Evolutionary conservation across 352 stramenopile species (phyloP).

Genomic region (Halophytophthora polymorphica): DNA sequence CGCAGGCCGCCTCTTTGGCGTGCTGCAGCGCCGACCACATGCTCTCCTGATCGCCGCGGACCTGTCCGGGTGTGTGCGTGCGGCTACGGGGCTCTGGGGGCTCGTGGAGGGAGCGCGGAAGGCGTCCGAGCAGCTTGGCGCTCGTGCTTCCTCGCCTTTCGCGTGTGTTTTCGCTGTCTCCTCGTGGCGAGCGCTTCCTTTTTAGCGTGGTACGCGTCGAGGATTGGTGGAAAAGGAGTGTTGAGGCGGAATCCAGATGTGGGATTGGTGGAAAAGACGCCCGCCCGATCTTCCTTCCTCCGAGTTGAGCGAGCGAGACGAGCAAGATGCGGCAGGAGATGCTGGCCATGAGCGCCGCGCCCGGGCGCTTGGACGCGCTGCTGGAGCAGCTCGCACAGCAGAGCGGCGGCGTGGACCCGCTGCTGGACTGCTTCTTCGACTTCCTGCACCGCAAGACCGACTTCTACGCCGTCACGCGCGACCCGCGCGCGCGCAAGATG

Average conservation of each 20-base stretch:
- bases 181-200: too few relatives aligned
- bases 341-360: conserved; percentile 25
- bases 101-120: too few relatives aligned
- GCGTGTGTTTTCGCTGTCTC: too few relatives aligned
- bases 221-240: background rate
- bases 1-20: conserved; percentile 41
- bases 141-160: too few relatives aligned
- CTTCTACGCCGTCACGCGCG: conserved; percentile 89
- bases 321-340: background rate
- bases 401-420: conserved; percentile 91
- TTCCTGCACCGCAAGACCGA: conserved; percentile 98
- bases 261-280: conserved; percentile 14
- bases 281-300: background rate
- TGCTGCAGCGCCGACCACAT: conserved; percentile 78
- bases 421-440: conserved; percentile 97
- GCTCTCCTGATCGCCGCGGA: background rate
- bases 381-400: conserved; percentile 95
- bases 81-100: too few relatives aligned
- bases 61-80: background rate
- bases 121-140: too few relatives aligned
- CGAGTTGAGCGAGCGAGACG: background rate
- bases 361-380: conserved; percentile 65
- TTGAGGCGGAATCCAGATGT: conserved; percentile 1
- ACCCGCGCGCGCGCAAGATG: conserved; percentile 49
- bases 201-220: background rate